These are phyloP conservation scores for Suillus alpinus DNA, from an alignment of 768 basidiomycete species.

Conservation along the genomic window DNA sequence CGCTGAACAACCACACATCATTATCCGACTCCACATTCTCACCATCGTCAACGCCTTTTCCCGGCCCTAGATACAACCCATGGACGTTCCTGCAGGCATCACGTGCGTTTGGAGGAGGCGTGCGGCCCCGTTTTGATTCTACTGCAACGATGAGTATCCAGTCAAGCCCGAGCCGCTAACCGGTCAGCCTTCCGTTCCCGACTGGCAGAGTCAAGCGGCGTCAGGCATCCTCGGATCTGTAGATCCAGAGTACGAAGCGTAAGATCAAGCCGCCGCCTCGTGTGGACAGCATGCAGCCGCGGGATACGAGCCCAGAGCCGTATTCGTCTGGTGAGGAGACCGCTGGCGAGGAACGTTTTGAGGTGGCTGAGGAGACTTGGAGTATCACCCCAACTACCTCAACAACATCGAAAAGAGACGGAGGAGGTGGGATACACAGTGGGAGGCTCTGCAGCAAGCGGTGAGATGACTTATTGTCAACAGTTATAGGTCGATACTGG, in stretches of 20 bases:
- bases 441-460: conserved; percentile 75
- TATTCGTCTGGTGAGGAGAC: conserved; percentile 78
- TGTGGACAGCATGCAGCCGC: conserved; percentile 79
- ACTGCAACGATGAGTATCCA: conserved; percentile 51
- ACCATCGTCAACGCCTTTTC: conserved; percentile 73
- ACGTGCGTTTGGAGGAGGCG: conserved; percentile 40
- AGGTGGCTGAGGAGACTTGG: conserved; percentile 51
- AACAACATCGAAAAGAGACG: conserved; percentile 64
- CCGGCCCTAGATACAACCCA: conserved; percentile 58
- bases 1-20: conserved; percentile 62
- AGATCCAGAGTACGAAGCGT: conserved; percentile 21
- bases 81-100: conserved; percentile 71
- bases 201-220: conserved; percentile 47
- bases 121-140: conserved; percentile 34
- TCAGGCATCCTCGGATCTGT: conserved; percentile 37
- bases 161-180: conserved; percentile 33
- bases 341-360: conserved; percentile 58
- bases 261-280: conserved; percentile 67
- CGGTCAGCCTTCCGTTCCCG: conserved; percentile 45
- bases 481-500: background rate
- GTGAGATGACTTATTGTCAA: conserved; percentile 36
- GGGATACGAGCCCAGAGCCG: conserved; percentile 77
- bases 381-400: conserved; percentile 73
- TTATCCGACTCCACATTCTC: conserved; percentile 75
- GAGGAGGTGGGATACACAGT: conserved; percentile 69